Conservation (phyloP, 1,284 basidiomycete genomes). For the Schizophyllum amplum region DNA sequence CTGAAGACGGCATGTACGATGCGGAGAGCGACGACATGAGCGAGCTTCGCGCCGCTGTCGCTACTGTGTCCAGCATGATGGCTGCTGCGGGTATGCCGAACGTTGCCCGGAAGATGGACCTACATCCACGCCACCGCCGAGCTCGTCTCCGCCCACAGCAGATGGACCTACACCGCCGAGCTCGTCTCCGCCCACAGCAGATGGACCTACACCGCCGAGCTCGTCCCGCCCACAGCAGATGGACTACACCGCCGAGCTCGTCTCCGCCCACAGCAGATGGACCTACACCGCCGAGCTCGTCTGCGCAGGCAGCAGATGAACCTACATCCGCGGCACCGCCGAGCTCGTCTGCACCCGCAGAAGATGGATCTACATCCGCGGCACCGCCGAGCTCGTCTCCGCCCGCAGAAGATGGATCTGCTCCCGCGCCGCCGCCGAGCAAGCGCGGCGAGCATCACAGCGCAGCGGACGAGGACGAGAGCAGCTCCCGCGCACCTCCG, state of each 20-base stretch:
- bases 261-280: background rate
- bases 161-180: background rate
- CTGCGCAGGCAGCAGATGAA: too few species aligned
- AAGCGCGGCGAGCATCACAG: background rate
- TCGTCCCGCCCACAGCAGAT: too few species aligned
- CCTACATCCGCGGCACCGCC: too few species aligned
- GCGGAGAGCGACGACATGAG: background rate
- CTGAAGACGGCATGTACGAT: background rate
- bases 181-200: background rate
- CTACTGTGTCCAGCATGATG: background rate
- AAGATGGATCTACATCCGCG: too few species aligned
- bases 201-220: background rate
- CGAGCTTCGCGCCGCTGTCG: background rate
- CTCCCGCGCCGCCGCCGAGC: background rate
- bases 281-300: too few species aligned
- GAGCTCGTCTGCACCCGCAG: too few species aligned
- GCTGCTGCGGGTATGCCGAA: background rate
- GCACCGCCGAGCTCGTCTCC: too few species aligned
- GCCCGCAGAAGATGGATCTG: background rate
- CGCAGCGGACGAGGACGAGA: background rate
- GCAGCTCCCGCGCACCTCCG: background rate
- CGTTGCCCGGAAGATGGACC: background rate
- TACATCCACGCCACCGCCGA: background rate
- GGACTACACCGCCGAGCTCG: too few species aligned
- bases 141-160: background rate